Percentiles rank a stretch among this genome's conserved stretches.
phyloP scores from a whole-genome alignment of 2,329 filamentous ascomycete genomes.

The Elsinoe necatrix region DNA sequence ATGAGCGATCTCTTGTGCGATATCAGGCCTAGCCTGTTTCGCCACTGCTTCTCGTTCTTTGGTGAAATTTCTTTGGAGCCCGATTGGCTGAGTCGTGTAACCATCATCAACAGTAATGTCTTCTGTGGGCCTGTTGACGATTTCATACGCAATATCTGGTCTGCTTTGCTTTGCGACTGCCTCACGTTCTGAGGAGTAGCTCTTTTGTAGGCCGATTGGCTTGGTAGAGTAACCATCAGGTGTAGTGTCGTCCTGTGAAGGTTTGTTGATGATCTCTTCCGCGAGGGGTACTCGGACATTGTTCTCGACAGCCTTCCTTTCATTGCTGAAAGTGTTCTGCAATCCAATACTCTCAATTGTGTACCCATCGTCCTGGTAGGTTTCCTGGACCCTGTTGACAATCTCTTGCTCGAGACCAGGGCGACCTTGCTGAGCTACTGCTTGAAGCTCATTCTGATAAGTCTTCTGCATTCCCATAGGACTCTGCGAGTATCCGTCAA shows the following conservation, averaged over 20 bases:
- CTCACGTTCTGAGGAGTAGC: background rate
- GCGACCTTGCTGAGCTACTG: background rate
- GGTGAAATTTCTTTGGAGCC: slow-evolving; percentile 19
- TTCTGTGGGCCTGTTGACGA: background rate
- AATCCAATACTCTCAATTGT: slow-evolving; percentile 17
- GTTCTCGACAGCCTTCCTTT: slow-evolving; percentile 5
- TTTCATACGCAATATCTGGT: slow-evolving; percentile 1
- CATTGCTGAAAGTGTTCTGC: slow-evolving; percentile 18
- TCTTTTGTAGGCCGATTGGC: slow-evolving; percentile 8
- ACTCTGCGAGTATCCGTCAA: slow-evolving; percentile 4
- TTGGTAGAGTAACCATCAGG: slow-evolving; percentile 16
- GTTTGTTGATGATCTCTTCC: slow-evolving; percentile 15
- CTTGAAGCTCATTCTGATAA: slow-evolving; percentile 14
- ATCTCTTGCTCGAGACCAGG: slow-evolving; percentile 15
- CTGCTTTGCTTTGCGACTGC: background rate
- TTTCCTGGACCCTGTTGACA: background rate
- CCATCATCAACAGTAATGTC: slow-evolving; percentile 10
- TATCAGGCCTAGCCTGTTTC: background rate
- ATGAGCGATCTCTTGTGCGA: background rate
- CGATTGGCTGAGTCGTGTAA: slow-evolving; percentile 17
- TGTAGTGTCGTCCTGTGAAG: background rate
- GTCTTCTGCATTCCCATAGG: slow-evolving; percentile 16
- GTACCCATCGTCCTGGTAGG: slow-evolving; percentile 16
- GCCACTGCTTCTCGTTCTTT: slow-evolving; percentile 12
- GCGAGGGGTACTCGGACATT: background rate